Conservation (phyloP, 1,284 basidiomycete genomes). For the Blastosporella zonata region DNA sequence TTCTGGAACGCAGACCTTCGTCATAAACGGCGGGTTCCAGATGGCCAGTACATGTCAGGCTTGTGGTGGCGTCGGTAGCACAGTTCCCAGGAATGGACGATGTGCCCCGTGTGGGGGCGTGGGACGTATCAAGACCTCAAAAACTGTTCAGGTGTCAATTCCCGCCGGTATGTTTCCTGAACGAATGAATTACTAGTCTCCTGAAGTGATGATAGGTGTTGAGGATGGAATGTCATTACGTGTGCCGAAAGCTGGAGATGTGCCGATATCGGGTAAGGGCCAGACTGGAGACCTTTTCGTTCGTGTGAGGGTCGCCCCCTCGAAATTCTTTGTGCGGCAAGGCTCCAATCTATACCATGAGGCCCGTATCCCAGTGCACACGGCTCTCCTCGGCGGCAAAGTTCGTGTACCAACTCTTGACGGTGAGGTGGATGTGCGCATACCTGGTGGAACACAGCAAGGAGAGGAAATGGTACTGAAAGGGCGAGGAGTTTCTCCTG, state of each 20-base stretch:
- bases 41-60: constrained; percentile 91
- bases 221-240: constrained; percentile 97
- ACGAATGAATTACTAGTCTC: constrained; percentile 10
- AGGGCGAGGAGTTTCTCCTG: constrained; percentile 79
- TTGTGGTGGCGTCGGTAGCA: constrained; percentile 84
- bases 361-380: constrained; percentile 89
- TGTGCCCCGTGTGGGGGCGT: constrained; percentile 85
- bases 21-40: constrained; percentile 93
- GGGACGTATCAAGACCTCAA: constrained; percentile 83
- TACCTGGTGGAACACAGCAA: constrained; percentile 92
- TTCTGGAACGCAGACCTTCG: constrained; percentile 86
- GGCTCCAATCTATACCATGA: constrained; percentile 92
- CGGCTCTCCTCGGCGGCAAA: constrained; percentile 88
- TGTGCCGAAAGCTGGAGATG: constrained; percentile 83
- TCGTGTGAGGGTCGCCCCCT: constrained; percentile 81
- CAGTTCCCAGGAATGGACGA: constrained; percentile 75
- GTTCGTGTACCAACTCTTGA: constrained; percentile 95
- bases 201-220: constrained; percentile 56
- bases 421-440: constrained; percentile 92
- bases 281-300: constrained; percentile 85
- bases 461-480: constrained; percentile 97
- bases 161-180: constrained; percentile 65
- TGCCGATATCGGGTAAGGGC: constrained; percentile 77
- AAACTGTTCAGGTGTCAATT: constrained; percentile 81
- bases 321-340: constrained; percentile 87